Base-by-base conservation (phyloP, 73 alveolate species). In the Paramecium biaurelia region DNA sequence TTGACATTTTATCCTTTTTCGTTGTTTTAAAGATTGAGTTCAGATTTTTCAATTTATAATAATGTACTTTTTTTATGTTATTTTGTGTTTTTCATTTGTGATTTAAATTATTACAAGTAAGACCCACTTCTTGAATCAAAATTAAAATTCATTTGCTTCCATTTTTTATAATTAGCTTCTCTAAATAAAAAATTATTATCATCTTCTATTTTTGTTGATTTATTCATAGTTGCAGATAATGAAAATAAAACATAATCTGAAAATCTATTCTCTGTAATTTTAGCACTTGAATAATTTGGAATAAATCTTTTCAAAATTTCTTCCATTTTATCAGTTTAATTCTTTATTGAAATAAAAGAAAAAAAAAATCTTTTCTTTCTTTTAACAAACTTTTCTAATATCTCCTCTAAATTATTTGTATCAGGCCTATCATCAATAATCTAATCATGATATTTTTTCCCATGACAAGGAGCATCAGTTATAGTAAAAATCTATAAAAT, bases 391-490 rank as follows among this genome's bases (percentile, higher is more conserved):
- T 63, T 63, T 26, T 63, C 15, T 30, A 63, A 1, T 26, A 2
- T 26, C 28, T 21, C 84, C 84, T 63, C 84, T 26, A 63, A n/a
- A 63, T 63, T 20, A 23, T 15, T 10, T 2, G 49, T 2, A 3
- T 63, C 47, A 3, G 49, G 26, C 11, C 0, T 20, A 23, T 21
- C 15, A 63, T 74, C 87, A 28, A 14, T 2, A 3, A 32, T 0
- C 7, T 11, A 4, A 34, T 74, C 21, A 20, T 74, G 87, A 74
- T 74, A 74, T 41, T 37, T 74, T 11, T 4, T 34, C 7, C 87
- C 87, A 34, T 74, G 87, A 74, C 87, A 74, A 10, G 87, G 87
- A 7, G 87, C 57, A 74, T 74, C 87, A 18, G 87, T 74, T 24
- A 74, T 74, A 8, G 28, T 41, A n/a, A 74, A 37, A 9, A 74